Base-by-base conservation (phyloP, 768 basidiomycete species). In the Boletus rubescentipes region DNA sequence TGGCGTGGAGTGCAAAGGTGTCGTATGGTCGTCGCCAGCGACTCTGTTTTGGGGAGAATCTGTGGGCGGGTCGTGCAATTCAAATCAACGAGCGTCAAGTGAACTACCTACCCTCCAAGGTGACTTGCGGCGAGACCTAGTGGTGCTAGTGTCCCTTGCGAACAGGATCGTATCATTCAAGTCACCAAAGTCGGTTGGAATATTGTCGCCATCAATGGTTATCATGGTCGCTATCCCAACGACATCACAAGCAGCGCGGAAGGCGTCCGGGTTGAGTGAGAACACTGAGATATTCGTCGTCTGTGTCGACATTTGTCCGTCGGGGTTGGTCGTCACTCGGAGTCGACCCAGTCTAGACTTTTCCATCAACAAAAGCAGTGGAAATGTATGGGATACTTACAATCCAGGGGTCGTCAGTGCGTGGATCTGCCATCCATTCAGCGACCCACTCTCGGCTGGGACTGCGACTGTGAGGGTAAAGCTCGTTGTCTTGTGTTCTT, bases 391-490 rank as follows among this genome's bases (percentile, higher is more conserved):
- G 7, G n/a, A 3, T 35, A 61, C 80, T 46, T 52, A 89, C 90
- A 87, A 75, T 44, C 93, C 93, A 32, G 89, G 87, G n/a, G 78
- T 68, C 2, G 63, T 59, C 39, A 92, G 67, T 31, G 76, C 74
- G 32, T 82, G 72, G 39, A 95, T 81, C 46, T 72, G 78, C 75
- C 84, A 89, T 3, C 91, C 92, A 62, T 85, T 77, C 50, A 92
- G 67, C 2, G 87, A 75, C 1, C 89, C 90, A 52, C 78, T 81
- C 62, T 91, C 89, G 1, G 74, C 63, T 1, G 93, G 91, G 31
- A 79, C 75, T 2, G 84, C 79, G 6, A 87, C 84, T 0, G 91
- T 94, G 51, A 95, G 69, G 2, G 87, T 91, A 66, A 91, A 93
- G 12, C 18, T 11, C 10, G 18, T 18, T 34, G 14, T 55, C 23